Base-by-base conservation (phyloP, 2,329 filamentous ascomycete genomes). In the Diplodia mutila region DNA sequence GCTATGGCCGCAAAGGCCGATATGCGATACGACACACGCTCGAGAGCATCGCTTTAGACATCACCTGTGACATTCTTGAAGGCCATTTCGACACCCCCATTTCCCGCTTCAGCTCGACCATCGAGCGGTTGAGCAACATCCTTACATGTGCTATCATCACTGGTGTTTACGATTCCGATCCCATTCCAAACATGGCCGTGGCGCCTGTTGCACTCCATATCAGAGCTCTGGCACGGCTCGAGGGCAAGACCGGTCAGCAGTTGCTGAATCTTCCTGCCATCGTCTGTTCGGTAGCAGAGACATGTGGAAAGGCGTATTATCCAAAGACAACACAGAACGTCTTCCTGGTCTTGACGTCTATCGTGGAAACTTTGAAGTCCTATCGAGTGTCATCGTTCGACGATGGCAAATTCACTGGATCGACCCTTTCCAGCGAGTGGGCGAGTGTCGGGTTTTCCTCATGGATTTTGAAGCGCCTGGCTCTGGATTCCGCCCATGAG, bases 401-500 rank as follows among this genome's bases (percentile, higher is more conserved):
- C 0, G 70, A 71, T 9, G 73, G 71, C 52, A 63, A 67, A 21
- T 73, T 80, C 25, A 68, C 78, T 16, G 76, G 75, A 14, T 75
- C 76, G 0, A 74, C 71, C 18, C 75, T 77, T 37, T 75, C 75
- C 6, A 77, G 75, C 46, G 75, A 75, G 12, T 78, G 78, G n/a
- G 75, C 74, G 42, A 39, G 75, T 71, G 72, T 72, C 72, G 53
- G 73, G 8, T 59, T 51, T 46, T 52, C 64, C 3, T 66, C 64
- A 76, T 78, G 76, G 75, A 78, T 75, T 14, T 46, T 80, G 53
- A 77, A 78, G 53, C 74, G 76, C 9, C 68, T 80, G 3, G 79
- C 77, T 7, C 69, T 80, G 4, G 77, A 80, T 46, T 74, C 77
- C 4, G 74, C 73, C 1, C 71, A 76, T 48, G 76, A 79, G n/a